Conservation (phyloP, 2,329 filamentous ascomycete genomes). For the Paramyrothecium roridum region DNA sequence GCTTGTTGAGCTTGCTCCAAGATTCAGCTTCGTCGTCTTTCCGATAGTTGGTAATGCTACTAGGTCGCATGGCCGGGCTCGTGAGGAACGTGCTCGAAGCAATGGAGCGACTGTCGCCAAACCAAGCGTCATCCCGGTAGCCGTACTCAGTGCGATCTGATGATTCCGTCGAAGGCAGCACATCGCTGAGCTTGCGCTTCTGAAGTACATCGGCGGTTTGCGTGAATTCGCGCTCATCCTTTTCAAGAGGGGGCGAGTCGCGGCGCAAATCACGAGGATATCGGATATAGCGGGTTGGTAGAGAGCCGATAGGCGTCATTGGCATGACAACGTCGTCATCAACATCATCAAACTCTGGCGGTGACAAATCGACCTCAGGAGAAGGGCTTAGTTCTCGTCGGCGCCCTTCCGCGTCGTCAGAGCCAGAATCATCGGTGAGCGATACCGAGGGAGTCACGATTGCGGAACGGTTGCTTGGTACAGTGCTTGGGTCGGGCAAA, state of each 20-base stretch:
- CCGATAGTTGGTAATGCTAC: slow-evolving; percentile 20
- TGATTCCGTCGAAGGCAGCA: slow-evolving; percentile 23
- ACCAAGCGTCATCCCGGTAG: slow-evolving; percentile 48
- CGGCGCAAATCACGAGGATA: slow-evolving; percentile 50
- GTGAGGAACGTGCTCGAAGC: slow-evolving; percentile 43
- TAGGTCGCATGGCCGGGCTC: slow-evolving; percentile 50
- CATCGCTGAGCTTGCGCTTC: slow-evolving; percentile 56
- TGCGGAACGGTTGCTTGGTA: slow-evolving; percentile 26
- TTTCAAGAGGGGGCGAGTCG: slow-evolving; percentile 86
- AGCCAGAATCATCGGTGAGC: slow-evolving; percentile 41
- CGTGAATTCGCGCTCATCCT: slow-evolving; percentile 94
- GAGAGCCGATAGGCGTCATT: slow-evolving; percentile 60
- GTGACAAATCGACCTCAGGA: slow-evolving; percentile 88
- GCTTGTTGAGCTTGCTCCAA: slow-evolving; percentile 37
- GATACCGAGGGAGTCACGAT: slow-evolving; percentile 85
- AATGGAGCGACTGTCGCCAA: slow-evolving; percentile 41
- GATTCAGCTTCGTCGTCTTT: slow-evolving; percentile 35
- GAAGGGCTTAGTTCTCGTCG: slow-evolving; percentile 78
- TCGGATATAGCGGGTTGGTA: slow-evolving; percentile 46
- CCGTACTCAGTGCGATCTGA: slow-evolving; percentile 30
- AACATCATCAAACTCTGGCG: slow-evolving; percentile 77
- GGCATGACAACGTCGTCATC: slow-evolving; percentile 59
- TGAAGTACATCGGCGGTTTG: slow-evolving; percentile 87
- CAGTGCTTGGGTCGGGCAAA: slow-evolving; percentile 54
- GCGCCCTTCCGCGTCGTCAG: slow-evolving; percentile 70